Evolutionary conservation across 208 protist species (phyloP), one percentile per base, ranked within the genome.

Genomic region (Wallacemonas sp.): DNA sequence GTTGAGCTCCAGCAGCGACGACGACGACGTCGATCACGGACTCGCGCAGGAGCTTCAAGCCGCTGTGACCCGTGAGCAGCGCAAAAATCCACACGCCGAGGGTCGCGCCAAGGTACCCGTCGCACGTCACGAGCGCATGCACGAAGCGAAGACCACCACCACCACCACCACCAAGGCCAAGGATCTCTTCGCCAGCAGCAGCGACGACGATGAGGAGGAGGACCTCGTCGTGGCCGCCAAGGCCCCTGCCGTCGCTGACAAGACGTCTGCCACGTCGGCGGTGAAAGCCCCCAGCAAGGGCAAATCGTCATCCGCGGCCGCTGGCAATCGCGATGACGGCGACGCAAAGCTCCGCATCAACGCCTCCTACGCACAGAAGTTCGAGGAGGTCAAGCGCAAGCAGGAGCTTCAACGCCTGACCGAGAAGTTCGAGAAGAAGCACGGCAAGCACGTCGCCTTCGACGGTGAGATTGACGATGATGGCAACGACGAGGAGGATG

Each of bases 381-480:
- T 91, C 55, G 92, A 95, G 52, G 75, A 90, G 60, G 83, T 93
- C 69, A 97, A 97, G 78, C 82, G 89, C 23, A 87, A 90, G 67
- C 81, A 97, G 63, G 92, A 97, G 65, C 70, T 94, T 17, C 87
- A 91, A 62, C 80, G 68, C n/a, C 74, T 97, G 12, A 88, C 81
- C 14, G 76, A 90, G 49, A 97, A 94, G 74, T 94, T 94, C 76
- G 82, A 78, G 34, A 76, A 88, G 21, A 72, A 80, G 21, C 71
- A 85, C 11, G 70, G 63, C 9, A 70, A 68, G 41, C 39, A 43
- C 19, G 17, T 44, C 17, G 33, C 6, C 11, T 62, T 54, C 32
- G 62, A 69, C 21, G 39, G 46, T 21, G 67, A 75, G 11, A 41
- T 71, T 32, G 64, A 74, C 26, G 71, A 83, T 32, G 72, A 68